Evolutionary conservation across 140 eudicot species (phyloP).

Genomic region (Oenanthe javanica): DNA sequence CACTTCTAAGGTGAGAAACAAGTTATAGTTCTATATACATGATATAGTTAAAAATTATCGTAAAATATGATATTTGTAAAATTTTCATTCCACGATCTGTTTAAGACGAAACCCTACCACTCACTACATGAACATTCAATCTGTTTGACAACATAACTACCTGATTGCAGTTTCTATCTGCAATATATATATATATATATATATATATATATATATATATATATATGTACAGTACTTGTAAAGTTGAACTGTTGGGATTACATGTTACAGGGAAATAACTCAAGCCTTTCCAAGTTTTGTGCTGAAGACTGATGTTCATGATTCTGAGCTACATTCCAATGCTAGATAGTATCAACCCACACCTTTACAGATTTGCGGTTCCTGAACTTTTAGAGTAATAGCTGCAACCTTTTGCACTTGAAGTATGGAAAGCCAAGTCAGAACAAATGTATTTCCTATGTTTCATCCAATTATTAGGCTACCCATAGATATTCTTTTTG

Average conservation of each 20-base stretch:
- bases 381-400: neutral
- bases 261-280: slow-evolving; percentile 59
- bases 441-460: neutral
- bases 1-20: slow-evolving; percentile 40
- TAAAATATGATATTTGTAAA: slow-evolving; percentile 8
- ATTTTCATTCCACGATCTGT: neutral
- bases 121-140: neutral
- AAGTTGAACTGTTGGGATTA: neutral
- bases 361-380: neutral
- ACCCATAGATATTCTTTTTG: slow-evolving; percentile 25
- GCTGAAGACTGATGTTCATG: slow-evolving; percentile 45
- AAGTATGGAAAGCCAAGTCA: neutral
- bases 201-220: too few species aligned
- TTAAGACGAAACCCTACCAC: neutral
- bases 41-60: neutral
- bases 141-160: neutral
- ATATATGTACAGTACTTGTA: neutral
- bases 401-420: neutral
- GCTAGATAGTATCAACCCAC: neutral
- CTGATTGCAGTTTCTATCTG: neutral
- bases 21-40: neutral
- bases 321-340: slow-evolving; percentile 33
- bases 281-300: slow-evolving; percentile 73
- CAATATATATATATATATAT: neutral
- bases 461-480: too few species aligned